Evolutionary conservation across 495 filamentous ascomycete genomes (phyloP).

Genomic region (Amorphotheca resinae): DNA sequence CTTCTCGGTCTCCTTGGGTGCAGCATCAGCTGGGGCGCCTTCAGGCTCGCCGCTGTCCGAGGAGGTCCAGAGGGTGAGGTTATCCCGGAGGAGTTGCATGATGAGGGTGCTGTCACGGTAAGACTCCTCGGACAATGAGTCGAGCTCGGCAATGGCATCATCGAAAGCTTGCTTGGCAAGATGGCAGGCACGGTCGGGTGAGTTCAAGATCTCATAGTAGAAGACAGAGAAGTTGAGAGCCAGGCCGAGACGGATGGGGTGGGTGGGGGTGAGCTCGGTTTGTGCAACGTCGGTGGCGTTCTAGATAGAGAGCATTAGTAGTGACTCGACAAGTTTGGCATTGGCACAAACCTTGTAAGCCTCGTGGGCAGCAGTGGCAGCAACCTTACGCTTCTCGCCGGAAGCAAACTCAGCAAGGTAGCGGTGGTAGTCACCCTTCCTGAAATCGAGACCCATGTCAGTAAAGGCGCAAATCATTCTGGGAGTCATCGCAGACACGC

Average conservation of each 20-base stretch:
- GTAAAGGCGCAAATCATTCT: constrained; percentile 4
- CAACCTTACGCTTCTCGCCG: constrained; percentile 96
- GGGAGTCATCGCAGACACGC: background rate
- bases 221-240: constrained; percentile 99
- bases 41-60: constrained; percentile 84
- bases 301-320: constrained; percentile 36
- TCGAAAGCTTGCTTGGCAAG: constrained; percentile 99
- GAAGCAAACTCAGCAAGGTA: constrained; percentile 98
- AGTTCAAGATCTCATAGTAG: constrained; percentile 99
- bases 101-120: constrained; percentile 99
- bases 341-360: constrained; percentile 76
- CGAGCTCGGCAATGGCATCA: constrained; percentile 97
- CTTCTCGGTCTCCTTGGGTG: constrained; percentile 47
- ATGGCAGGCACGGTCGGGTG: constrained; percentile 96
- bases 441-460: constrained; percentile 26
- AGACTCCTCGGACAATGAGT: constrained; percentile 96
- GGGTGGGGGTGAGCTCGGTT: constrained; percentile 93
- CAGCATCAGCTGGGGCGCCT: constrained; percentile 40
- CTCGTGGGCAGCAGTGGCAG: constrained; percentile 92
- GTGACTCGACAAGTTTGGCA: background rate
- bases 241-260: constrained; percentile 96
- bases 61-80: constrained; percentile 98
- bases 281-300: constrained; percentile 97
- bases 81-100: constrained; percentile 99
- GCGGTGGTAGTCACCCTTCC: constrained; percentile 99